Percentiles rank a stretch among this genome's conserved stretches.
Evolutionary conservation across 2,329 filamentous ascomycete genomes (phyloP).

Genomic region (Dothidotthia symphoricarpi): DNA sequence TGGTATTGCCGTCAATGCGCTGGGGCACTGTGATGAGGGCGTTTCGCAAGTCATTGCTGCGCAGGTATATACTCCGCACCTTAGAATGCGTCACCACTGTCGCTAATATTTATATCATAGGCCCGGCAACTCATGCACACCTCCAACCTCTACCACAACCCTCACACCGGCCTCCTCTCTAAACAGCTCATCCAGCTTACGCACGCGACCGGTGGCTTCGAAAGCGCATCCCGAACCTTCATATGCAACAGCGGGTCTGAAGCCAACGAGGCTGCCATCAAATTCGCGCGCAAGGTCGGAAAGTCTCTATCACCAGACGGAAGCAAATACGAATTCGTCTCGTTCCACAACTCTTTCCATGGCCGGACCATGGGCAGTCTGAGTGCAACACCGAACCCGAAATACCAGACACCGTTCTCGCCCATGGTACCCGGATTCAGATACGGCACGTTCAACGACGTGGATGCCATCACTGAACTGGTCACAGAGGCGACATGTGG

Average conservation of each 20-base stretch:
- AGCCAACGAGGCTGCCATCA: slow-evolving; percentile 96
- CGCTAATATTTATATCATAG: slow-evolving; percentile 29
- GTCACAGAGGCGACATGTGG: slow-evolving; percentile 86
- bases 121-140: slow-evolving; percentile 76
- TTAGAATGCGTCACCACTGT: no score
- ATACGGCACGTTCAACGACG: slow-evolving; percentile 83
- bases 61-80: slow-evolving; percentile 57
- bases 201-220: slow-evolving; percentile 74
- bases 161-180: slow-evolving; percentile 87
- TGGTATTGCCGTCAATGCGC: slow-evolving; percentile 89
- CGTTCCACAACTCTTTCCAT: slow-evolving; percentile 90
- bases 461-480: slow-evolving; percentile 66
- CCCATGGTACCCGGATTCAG: slow-evolving; percentile 94
- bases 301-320: slow-evolving; percentile 71
- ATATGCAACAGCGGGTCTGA: slow-evolving; percentile 96
- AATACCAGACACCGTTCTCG: slow-evolving; percentile 92
- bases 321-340: slow-evolving; percentile 78
- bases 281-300: slow-evolving; percentile 90
- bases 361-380: slow-evolving; percentile 93
- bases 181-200: slow-evolving; percentile 83
- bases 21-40: slow-evolving; percentile 85
- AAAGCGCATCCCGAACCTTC: slow-evolving; percentile 76
- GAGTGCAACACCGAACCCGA: slow-evolving; percentile 95
- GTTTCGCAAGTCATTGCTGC: slow-evolving; percentile 72
- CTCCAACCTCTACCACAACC: slow-evolving; percentile 96